Evolutionary conservation across 495 filamentous ascomycete genomes (phyloP).

Genomic region (Talaromyces borbonicus): DNA sequence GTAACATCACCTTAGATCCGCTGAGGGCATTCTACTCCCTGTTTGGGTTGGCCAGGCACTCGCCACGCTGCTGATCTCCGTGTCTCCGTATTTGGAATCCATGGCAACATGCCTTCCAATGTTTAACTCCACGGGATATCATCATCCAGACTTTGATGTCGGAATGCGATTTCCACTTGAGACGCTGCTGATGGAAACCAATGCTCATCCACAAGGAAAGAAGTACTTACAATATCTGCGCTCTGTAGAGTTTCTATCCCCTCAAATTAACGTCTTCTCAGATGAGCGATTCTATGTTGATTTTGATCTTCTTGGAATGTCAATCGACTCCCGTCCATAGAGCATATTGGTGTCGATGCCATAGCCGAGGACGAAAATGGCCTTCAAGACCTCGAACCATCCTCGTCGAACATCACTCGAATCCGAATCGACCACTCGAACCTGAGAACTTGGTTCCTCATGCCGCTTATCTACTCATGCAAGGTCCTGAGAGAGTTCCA

Average conservation of each 20-base stretch:
- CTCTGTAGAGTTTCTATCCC: conserved; percentile 13
- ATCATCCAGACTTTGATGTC: not conserved
- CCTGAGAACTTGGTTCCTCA: conserved; percentile 8
- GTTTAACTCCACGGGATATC: not conserved
- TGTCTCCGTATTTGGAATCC: conserved; percentile 16
- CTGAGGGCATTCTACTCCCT: not conserved
- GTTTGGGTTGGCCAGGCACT: conserved; percentile 15
- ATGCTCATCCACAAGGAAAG: conserved; percentile 1
- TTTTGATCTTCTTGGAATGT: conserved; percentile 12
- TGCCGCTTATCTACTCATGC: conserved; percentile 11
- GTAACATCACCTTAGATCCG: not conserved
- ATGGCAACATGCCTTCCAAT: conserved; percentile 12
- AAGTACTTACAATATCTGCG: conserved; percentile 18
- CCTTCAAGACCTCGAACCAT: not conserved
- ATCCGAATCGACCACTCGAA: conserved; percentile 14
- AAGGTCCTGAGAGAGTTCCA: conserved; percentile 14
- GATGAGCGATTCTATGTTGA: conserved; percentile 12
- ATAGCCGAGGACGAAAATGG: conserved; percentile 6
- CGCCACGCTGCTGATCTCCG: conserved; percentile 14
- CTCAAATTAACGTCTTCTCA: not conserved
- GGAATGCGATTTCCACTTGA: conserved; percentile 11
- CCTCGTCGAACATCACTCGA: conserved; percentile 14
- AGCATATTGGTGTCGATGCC: conserved; percentile 11
- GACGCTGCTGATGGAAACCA: conserved; percentile 10
- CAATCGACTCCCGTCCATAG: conserved; percentile 15